Conservation (phyloP, 176 grass and related monocot genomes). For the Musa beccarii region DNA sequence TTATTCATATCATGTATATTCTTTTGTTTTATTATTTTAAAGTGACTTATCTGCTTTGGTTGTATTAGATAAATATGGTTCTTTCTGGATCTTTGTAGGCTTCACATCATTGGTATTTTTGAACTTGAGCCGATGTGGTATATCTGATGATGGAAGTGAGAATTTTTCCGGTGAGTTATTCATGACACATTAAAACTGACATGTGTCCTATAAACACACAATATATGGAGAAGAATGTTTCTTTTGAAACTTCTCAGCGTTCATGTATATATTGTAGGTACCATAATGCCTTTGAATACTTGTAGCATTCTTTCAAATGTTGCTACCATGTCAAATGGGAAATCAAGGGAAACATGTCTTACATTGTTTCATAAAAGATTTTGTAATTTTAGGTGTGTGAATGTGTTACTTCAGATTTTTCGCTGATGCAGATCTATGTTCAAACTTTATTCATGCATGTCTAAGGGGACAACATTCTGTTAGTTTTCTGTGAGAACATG, state of each 20-base stretch:
- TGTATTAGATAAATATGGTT: background rate
- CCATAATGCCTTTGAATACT: background rate
- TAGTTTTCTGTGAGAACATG: too few relatives aligned
- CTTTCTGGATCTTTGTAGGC: slow-evolving; percentile 34
- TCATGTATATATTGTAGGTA: background rate
- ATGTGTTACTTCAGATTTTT: background rate
- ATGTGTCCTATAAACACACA: background rate
- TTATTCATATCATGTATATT: background rate
- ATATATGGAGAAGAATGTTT: background rate
- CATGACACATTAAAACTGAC: background rate
- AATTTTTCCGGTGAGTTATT: slow-evolving; percentile 52
- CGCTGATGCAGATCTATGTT: too few relatives aligned
- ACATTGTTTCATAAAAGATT: background rate
- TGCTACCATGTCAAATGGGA: background rate
- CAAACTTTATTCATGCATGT: too few relatives aligned
- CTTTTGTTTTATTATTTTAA: background rate
- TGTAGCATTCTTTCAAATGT: background rate
- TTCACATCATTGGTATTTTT: slow-evolving; percentile 54
- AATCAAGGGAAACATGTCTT: background rate
- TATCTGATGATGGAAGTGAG: slow-evolving; percentile 77
- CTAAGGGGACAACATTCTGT: too few relatives aligned
- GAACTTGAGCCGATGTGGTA: slow-evolving; percentile 70
- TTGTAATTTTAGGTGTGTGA: background rate
- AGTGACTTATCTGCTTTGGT: background rate
- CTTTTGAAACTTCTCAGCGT: background rate